Percentiles rank a stretch among this genome's conserved stretches.
Conservation (phyloP, 2,329 filamentous ascomycete genomes). For the Colletotrichum trifolii region DNA sequence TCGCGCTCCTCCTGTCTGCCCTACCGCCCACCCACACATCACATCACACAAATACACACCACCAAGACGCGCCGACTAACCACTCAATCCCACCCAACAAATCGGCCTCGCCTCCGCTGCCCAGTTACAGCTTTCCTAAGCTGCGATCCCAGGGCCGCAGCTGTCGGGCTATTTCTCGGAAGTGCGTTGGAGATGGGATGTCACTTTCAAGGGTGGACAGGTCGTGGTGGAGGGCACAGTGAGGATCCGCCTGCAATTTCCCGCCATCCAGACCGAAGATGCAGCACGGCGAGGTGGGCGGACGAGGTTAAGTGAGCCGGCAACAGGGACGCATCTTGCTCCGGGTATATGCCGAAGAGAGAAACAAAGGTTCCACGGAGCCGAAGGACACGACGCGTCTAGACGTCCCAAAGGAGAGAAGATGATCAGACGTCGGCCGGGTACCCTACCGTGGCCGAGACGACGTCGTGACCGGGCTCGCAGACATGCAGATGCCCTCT, state of each 20-base stretch:
- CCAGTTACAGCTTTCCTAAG: background rate
- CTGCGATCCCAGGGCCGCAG: slow-evolving; percentile 9
- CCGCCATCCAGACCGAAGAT: slow-evolving; percentile 30
- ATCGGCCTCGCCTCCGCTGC: background rate
- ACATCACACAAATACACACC: background rate
- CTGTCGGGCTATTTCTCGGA: slow-evolving; percentile 25
- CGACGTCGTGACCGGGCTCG: background rate
- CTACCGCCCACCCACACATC: slow-evolving; percentile 1
- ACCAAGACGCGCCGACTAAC: background rate
- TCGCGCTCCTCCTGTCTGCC: background rate
- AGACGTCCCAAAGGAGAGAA: background rate
- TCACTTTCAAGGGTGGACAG: background rate
- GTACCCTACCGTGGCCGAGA: background rate
- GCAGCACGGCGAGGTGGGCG: background rate
- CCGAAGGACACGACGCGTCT: background rate
- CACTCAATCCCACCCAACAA: background rate
- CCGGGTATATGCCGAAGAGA: slow-evolving; percentile 24
- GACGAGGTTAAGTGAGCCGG: slow-evolving; percentile 18
- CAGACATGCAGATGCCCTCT: slow-evolving; percentile 4
- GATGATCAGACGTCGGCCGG: background rate
- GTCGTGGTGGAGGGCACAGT: slow-evolving; percentile 4
- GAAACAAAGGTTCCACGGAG: slow-evolving; percentile 12
- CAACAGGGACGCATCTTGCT: background rate
- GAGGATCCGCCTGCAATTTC: slow-evolving; percentile 30
- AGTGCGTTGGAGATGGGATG: slow-evolving; percentile 28